phyloP scores from a whole-genome alignment of 345 rosid species.

The Isatis tinctoria region DNA sequence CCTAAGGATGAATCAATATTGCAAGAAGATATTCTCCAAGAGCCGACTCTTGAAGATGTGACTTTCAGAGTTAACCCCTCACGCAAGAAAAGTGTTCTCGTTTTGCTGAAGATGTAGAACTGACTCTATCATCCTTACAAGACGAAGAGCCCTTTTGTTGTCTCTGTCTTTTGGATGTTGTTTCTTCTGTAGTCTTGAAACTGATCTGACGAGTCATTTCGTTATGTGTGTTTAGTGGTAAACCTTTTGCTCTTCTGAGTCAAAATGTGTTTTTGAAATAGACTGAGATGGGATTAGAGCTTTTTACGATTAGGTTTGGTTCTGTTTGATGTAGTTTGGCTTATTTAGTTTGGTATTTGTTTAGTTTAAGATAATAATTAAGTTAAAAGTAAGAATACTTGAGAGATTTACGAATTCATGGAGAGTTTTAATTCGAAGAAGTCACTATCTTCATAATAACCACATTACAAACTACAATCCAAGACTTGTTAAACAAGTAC shows the following conservation, averaged over 20 bases:
- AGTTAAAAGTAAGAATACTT: too few species aligned
- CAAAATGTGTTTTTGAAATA: neutral
- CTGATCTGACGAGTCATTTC: neutral
- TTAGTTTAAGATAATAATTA: too few species aligned
- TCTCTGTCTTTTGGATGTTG: neutral
- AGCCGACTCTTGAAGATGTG: constrained; percentile 44
- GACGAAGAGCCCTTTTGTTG: neutral
- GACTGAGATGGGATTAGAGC: too few species aligned
- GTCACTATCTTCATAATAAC: too few species aligned
- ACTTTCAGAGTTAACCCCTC: constrained; percentile 1
- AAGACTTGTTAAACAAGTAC: neutral
- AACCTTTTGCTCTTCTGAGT: neutral
- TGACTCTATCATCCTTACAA: neutral
- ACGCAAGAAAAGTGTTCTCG: neutral
- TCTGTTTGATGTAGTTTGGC: too few species aligned
- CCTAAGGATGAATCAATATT: constrained; percentile 50
- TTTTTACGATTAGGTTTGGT: too few species aligned
- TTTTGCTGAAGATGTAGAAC: neutral
- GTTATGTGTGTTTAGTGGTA: neutral
- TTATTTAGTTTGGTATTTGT: too few species aligned
- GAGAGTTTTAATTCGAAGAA: too few species aligned
- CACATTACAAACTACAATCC: neutral
- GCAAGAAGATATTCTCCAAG: constrained; percentile 65
- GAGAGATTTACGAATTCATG: too few species aligned
- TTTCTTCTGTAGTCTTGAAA: neutral